These are phyloP conservation scores for Malassezia sympodialis DNA, from an alignment of 1,284 basidiomycete genomes.

Conservation along the genomic window DNA sequence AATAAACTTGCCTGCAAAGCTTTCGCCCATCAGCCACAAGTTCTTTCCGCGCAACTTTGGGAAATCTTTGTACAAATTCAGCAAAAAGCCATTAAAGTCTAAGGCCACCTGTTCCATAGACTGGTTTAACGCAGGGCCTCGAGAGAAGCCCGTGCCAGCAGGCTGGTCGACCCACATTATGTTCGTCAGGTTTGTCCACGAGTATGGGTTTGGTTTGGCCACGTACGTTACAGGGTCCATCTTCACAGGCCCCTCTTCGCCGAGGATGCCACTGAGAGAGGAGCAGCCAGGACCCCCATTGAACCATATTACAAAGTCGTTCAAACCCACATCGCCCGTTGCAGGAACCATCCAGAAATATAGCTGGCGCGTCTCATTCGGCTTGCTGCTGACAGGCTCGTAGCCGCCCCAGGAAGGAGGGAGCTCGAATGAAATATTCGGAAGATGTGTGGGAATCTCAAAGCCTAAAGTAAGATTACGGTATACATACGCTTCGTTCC, in stretches of 20 bases:
- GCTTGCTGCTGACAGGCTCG: conserved; percentile 23
- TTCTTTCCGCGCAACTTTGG: conserved; percentile 22
- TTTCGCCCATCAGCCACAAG: conserved; percentile 49
- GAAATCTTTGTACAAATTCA: conserved; percentile 29
- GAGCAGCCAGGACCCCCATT: conserved; percentile 61
- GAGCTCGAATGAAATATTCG: conserved; percentile 27
- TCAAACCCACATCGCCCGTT: conserved; percentile 59
- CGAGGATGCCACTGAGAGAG: conserved; percentile 64
- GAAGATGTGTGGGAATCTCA: conserved; percentile 19
- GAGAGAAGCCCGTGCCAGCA: conserved; percentile 68
- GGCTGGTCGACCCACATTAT: conserved; percentile 76
- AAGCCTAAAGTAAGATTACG: not conserved
- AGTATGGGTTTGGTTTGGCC: conserved; percentile 60
- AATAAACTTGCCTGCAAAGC: conserved; percentile 91
- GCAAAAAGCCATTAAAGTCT: conserved; percentile 45
- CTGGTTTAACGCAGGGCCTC: conserved; percentile 59
- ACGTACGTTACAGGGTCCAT: conserved; percentile 61
- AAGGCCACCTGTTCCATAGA: conserved; percentile 45
- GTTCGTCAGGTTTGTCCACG: conserved; percentile 66
- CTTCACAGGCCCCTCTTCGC: conserved; percentile 66
- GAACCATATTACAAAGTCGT: conserved; percentile 61
- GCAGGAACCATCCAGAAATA: conserved; percentile 82
- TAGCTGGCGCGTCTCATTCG: conserved; percentile 51
- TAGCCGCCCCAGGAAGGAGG: conserved; percentile 32
- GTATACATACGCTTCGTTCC: not conserved